phyloP scores from a whole-genome alignment of 768 basidiomycete species.

The Kondoa subrosea region DNA sequence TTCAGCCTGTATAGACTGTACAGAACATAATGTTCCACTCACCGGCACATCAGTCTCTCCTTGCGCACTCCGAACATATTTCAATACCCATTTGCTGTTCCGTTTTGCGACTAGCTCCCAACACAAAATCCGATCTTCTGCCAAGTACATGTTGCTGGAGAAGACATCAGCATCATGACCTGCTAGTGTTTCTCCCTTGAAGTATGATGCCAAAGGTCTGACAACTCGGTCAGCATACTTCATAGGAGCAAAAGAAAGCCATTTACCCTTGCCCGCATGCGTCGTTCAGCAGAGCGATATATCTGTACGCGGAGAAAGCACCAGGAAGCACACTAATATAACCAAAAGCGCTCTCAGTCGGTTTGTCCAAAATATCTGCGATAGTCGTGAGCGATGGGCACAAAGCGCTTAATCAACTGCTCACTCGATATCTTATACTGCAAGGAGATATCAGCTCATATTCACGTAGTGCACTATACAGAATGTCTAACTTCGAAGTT shows the following conservation, averaged over 20 bases:
- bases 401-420: constrained; percentile 4
- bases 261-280: constrained; percentile 45
- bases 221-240: constrained; percentile 71
- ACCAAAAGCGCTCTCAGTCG: constrained; percentile 49
- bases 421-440: not conserved
- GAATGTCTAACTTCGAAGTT: constrained; percentile 13
- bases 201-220: constrained; percentile 80
- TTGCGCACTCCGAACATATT: constrained; percentile 78
- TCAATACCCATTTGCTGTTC: constrained; percentile 44
- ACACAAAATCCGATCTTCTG: constrained; percentile 70
- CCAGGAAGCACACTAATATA: constrained; percentile 56
- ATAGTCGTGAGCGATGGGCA: constrained; percentile 10
- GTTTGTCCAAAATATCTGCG: constrained; percentile 91
- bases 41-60: constrained; percentile 84
- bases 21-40: not conserved
- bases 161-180: constrained; percentile 32
- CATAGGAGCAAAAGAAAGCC: constrained; percentile 40
- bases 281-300: not conserved
- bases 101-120: constrained; percentile 79
- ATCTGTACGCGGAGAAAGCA: constrained; percentile 85
- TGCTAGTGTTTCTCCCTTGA: constrained; percentile 71
- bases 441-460: not conserved
- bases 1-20: too few relatives aligned
- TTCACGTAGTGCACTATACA: too few relatives aligned
- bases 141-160: constrained; percentile 42